Base-by-base conservation (phyloP, 768 basidiomycete genomes). In the Trametes sanguinea region DNA sequence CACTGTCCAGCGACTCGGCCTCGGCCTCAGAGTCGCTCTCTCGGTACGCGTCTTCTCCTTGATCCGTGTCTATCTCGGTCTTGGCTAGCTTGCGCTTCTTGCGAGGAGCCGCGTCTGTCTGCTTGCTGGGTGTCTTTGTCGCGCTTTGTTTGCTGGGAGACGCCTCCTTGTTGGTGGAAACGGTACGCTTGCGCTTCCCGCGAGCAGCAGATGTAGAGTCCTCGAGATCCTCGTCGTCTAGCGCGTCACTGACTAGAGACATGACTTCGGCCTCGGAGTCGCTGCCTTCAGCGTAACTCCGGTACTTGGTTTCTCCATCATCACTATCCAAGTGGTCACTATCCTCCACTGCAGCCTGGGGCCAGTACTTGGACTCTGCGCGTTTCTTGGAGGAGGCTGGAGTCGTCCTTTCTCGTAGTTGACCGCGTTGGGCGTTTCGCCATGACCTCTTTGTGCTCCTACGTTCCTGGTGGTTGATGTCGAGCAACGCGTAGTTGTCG, bases 181-280 rank as follows among this genome's bases (percentile, higher is more conserved):
- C 43, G n/a, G 62, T 60, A 9, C 73, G 64, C 64, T 74, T 75
- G 40, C 73, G 68, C 67, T 77, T 78, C 50, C 66, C 67, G 32
- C 61, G 39, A 4, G 29, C 22, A 54, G 32, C 43, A 29, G 55
- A 57, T 16, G 51, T 22, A 22, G 22, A 22, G 22, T 22, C 60
- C 30, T 69, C 67, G 32, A 60, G 63, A 29, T 73, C 75, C 39
- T 67, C 66, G 27, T 66, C 71, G 9, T 70, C 69, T 43, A 69
- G 55, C 32, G 66, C 73, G 35, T 69, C 65, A 50, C 61, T 65
- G 51, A 62, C 30, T 30, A 62, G 54, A 3, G 60, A 63, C 29
- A 54, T 39, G 5, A 16, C 63, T 4, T 61, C 67, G 4, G 54
- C 61, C 40, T 40, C 48, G 43, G 46, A 67, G 14, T 51, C 56